Evolutionary conservation across 345 rosid genomes (phyloP).

Genomic region (Populus simonii): DNA sequence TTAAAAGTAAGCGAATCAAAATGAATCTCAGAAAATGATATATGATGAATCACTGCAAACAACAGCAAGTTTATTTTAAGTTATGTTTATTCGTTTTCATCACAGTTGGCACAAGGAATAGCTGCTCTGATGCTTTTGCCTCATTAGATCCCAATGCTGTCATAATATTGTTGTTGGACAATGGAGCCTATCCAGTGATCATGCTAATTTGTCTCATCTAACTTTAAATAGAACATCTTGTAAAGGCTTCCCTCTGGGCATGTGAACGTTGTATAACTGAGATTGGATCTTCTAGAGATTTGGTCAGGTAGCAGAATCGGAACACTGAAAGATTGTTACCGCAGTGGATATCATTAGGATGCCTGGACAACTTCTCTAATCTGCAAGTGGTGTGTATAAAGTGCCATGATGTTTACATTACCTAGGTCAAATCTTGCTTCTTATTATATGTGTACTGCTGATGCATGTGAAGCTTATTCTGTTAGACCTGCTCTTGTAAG

Average conservation of each 20-base stretch:
- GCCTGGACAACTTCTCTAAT: neutral
- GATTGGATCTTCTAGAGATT: neutral
- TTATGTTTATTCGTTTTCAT: neutral
- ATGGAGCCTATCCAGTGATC: neutral
- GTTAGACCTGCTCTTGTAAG: neutral
- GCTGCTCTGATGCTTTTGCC: neutral
- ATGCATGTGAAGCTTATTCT: neutral
- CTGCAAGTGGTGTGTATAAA: neutral
- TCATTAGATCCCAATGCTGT: neutral
- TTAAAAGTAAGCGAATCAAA: neutral
- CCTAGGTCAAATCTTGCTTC: neutral
- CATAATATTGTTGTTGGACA: neutral
- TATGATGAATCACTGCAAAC: neutral
- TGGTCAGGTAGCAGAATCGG: neutral
- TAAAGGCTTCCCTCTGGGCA: neutral
- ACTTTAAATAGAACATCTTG: neutral
- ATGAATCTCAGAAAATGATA: neutral
- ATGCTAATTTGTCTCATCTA: neutral
- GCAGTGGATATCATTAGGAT: neutral
- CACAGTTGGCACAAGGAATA: neutral
- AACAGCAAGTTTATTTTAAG: neutral
- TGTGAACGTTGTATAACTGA: neutral
- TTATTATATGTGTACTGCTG: neutral
- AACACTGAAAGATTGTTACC: neutral
- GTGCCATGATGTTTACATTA: neutral